Evolutionary conservation across 106 monocot species (phyloP).

Genomic region (Phalaenopsis aphrodite): DNA sequence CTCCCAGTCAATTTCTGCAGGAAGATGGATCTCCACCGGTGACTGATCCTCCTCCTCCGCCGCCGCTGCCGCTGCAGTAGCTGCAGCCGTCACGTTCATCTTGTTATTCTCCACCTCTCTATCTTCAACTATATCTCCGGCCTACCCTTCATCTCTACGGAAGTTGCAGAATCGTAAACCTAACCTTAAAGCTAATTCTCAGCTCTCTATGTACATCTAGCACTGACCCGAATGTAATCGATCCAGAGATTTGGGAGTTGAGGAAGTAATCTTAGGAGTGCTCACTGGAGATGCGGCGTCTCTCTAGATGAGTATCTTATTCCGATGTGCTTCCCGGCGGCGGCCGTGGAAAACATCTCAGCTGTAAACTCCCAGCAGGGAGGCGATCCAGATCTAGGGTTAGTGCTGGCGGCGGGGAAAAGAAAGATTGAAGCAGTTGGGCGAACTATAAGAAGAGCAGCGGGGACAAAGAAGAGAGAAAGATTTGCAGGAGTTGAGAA

Average conservation of each 20-base stretch:
- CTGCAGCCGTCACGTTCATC: constrained; percentile 28
- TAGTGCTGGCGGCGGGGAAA: neutral
- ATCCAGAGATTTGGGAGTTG: neutral
- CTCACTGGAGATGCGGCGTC: neutral
- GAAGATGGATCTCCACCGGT: constrained; percentile 32
- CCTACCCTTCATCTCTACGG: constrained; percentile 7
- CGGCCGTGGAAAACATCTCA: constrained; percentile 3
- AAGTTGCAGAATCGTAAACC: neutral
- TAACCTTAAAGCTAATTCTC: constrained; percentile 5
- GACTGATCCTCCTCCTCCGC: constrained; percentile 11
- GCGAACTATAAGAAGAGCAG: neutral
- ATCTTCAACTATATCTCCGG: constrained; percentile 3
- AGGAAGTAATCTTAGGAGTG: neutral
- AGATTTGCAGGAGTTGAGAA: neutral
- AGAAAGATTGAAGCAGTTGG: neutral
- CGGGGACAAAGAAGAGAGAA: neutral
- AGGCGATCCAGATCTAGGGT: constrained; percentile 10
- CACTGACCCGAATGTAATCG: neutral
- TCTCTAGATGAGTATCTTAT: constrained; percentile 16
- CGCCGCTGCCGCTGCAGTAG: constrained; percentile 5
- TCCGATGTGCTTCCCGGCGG: constrained; percentile 4
- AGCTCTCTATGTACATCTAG: neutral
- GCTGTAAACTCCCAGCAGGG: constrained; percentile 4
- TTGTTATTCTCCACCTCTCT: constrained; percentile 13
- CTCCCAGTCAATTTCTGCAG: constrained; percentile 63